Evolutionary conservation across 305 asterid species (phyloP).

Genomic region (Striga hermonthica): DNA sequence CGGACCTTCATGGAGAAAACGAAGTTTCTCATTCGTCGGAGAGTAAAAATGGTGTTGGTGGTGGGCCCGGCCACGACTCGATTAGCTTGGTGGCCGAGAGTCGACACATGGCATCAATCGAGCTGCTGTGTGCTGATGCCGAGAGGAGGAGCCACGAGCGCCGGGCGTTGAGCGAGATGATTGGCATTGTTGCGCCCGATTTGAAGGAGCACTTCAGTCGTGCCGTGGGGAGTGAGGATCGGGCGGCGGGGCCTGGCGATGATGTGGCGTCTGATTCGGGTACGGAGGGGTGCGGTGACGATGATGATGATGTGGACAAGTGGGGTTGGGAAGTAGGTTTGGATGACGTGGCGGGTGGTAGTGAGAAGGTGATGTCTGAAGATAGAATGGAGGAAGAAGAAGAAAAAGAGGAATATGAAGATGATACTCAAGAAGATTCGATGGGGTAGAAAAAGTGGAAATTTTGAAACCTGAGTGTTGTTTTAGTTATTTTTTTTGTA

Average conservation of each 20-base stretch:
- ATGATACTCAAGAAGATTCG: constrained; percentile 64
- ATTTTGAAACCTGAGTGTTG: neutral
- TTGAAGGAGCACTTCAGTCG: constrained; percentile 62
- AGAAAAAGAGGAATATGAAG: too few relatives aligned
- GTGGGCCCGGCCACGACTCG: constrained; percentile 47
- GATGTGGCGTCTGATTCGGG: constrained; percentile 47
- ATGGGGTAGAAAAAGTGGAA: constrained; percentile 33
- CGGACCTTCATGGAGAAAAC: constrained; percentile 78
- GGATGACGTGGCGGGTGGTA: constrained; percentile 52
- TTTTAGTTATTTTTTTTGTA: neutral
- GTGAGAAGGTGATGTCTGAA: constrained; percentile 37
- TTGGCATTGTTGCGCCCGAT: constrained; percentile 72
- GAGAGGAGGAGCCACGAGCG: constrained; percentile 48
- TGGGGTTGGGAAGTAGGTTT: constrained; percentile 40
- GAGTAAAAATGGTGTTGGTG: constrained; percentile 40
- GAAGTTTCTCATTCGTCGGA: constrained; percentile 47
- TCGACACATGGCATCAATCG: constrained; percentile 48
- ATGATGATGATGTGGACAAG: constrained; percentile 33
- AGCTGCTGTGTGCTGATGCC: constrained; percentile 37
- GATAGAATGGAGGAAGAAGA: constrained; percentile 40
- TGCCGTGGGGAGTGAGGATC: constrained; percentile 47
- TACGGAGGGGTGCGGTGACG: constrained; percentile 44
- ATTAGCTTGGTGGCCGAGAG: constrained; percentile 62
- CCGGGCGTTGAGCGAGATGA: constrained; percentile 65
- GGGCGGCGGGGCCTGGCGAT: constrained; percentile 42